phyloP scores from a whole-genome alignment of 139 green algal species.

The Closterium sp. region DNA sequence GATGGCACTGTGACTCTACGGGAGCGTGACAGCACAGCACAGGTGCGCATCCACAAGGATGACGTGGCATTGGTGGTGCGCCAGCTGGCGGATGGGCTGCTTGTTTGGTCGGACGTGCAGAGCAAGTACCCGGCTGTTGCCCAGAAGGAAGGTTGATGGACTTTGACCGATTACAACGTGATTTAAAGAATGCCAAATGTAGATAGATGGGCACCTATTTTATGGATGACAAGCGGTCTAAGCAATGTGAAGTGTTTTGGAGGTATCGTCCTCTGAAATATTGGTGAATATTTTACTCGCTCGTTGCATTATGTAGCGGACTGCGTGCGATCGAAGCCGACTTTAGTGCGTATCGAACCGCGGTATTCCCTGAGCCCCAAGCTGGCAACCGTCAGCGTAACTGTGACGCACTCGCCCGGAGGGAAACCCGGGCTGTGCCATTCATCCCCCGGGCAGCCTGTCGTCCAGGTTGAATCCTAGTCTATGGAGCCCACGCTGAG shows the following conservation, averaged over 20 bases:
- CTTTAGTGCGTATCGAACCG: neutral
- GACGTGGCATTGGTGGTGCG: constrained; percentile 74
- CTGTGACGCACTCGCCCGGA: neutral
- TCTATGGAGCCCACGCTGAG: neutral
- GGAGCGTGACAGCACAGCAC: constrained; percentile 84
- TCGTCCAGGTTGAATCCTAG: neutral
- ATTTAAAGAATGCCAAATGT: neutral
- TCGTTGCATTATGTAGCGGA: too few species aligned
- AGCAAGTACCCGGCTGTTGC: constrained; percentile 79
- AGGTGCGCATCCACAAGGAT: constrained; percentile 72
- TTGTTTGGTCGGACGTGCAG: constrained; percentile 72
- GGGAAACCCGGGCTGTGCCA: too few species aligned
- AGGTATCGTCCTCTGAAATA: too few species aligned
- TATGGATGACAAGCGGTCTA: neutral
- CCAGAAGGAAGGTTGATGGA: constrained; percentile 12
- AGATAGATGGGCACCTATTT: neutral
- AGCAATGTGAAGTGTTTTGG: too few species aligned
- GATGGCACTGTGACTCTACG: constrained; percentile 87
- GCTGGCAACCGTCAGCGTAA: neutral
- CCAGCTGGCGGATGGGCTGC: constrained; percentile 62
- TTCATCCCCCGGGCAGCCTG: too few species aligned
- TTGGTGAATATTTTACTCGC: too few species aligned
- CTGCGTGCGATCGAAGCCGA: neutral
- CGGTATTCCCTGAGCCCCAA: neutral
- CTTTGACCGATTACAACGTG: neutral